Conservation (phyloP, 2,329 filamentous ascomycete species). For the Colletotrichum tropicicola region DNA sequence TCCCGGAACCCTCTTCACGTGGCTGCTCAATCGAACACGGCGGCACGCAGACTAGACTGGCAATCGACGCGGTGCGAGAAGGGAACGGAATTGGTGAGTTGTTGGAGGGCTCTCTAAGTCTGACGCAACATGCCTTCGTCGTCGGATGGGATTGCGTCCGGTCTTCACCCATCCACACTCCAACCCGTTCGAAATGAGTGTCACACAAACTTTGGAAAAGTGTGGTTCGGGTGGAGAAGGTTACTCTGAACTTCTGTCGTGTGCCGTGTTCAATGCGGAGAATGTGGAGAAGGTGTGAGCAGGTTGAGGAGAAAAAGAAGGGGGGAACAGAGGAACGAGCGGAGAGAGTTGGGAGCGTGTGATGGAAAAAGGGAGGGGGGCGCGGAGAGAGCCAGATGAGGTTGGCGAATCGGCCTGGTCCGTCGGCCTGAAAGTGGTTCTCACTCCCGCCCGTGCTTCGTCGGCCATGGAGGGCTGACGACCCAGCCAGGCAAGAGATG, state of each 20-base stretch:
- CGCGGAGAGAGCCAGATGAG: too few species aligned
- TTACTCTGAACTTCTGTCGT: slow-evolving; percentile 4
- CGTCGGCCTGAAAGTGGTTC: too few species aligned
- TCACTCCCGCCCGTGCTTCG: too few species aligned
- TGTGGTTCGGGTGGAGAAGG: slow-evolving; percentile 25
- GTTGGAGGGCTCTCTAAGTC: too few species aligned
- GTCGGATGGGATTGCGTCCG: slow-evolving; percentile 3
- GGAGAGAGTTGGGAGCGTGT: slow-evolving; percentile 14
- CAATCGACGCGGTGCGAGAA: background rate
- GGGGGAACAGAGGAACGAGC: background rate
- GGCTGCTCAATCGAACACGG: background rate
- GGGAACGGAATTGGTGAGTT: background rate
- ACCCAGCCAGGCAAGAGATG: too few species aligned
- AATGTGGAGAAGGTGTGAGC: slow-evolving; percentile 20
- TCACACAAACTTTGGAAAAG: slow-evolving; percentile 17
- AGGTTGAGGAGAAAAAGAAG: background rate
- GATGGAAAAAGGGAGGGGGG: too few species aligned
- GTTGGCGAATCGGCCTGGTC: background rate
- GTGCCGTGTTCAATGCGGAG: slow-evolving; percentile 25
- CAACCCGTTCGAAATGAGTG: slow-evolving; percentile 1
- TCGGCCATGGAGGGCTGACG: too few species aligned
- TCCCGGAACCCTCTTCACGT: background rate
- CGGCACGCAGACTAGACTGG: background rate
- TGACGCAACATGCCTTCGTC: background rate
- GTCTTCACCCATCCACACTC: background rate